phyloP scores from a whole-genome alignment of 257 asterid genomes.

The Haberlea rhodopensis region DNA sequence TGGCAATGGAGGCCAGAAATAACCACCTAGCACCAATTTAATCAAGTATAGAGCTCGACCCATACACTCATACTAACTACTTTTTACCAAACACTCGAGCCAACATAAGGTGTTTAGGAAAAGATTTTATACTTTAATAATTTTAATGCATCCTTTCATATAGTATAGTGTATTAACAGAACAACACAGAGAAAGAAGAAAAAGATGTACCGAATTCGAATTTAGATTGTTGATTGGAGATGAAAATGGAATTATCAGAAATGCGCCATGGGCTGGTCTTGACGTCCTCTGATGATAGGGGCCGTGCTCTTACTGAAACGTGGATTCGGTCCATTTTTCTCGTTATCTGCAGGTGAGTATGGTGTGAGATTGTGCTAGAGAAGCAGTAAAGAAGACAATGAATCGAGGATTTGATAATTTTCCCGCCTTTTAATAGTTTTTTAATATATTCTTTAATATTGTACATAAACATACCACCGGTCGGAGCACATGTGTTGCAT shows the following conservation, averaged over 20 bases:
- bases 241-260: conserved; percentile 53
- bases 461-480: too few species aligned
- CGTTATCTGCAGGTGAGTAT: neutral
- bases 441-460: too few species aligned
- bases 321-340: conserved; percentile 78
- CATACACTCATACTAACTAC: neutral
- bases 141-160: neutral
- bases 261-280: conserved; percentile 83
- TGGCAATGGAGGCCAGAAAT: too few species aligned
- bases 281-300: conserved; percentile 70
- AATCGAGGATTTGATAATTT: conserved; percentile 15
- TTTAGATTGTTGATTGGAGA: conserved; percentile 62
- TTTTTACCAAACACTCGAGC: neutral
- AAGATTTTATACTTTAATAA: too few species aligned
- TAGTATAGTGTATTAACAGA: neutral
- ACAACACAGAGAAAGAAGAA: neutral
- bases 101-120: neutral
- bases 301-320: conserved; percentile 78
- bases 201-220: conserved; percentile 68
- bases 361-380: conserved; percentile 19
- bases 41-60: neutral
- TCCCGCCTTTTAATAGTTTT: conserved; percentile 31
- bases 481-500: too few species aligned
- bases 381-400: neutral
- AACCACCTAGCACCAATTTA: too few species aligned